phyloP scores from a whole-genome alignment of 2,329 filamentous ascomycete genomes.

The Colletotrichum sidae region DNA sequence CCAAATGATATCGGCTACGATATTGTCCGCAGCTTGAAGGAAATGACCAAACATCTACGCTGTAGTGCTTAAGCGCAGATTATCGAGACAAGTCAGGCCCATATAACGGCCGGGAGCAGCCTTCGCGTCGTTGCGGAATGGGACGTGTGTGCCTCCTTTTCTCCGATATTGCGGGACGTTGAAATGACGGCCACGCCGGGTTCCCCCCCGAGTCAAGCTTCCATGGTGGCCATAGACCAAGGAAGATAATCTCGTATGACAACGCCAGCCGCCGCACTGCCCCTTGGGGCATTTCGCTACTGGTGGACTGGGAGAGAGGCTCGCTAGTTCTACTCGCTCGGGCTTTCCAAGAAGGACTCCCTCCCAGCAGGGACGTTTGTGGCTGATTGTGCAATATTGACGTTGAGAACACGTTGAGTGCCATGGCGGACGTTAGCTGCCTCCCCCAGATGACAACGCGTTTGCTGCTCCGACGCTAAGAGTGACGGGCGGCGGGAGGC shows the following conservation, averaged over 20 bases:
- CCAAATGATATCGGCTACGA: not conserved
- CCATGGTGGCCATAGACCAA: too few relatives aligned
- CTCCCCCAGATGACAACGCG: not conserved
- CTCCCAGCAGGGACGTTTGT: not conserved
- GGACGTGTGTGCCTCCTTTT: not conserved
- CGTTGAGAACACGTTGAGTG: not conserved
- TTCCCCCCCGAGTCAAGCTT: not conserved
- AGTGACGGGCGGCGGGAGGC: not conserved
- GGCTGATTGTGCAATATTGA: conserved; percentile 29
- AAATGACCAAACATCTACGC: not conserved
- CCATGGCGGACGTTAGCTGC: not conserved
- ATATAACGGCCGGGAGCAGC: conserved; percentile 23
- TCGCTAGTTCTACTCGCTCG: conserved; percentile 13
- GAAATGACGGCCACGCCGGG: conserved; percentile 3
- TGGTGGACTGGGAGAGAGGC: conserved; percentile 2
- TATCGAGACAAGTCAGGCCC: conserved; percentile 13
- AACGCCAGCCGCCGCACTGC: too few relatives aligned
- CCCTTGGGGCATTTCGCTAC: too few relatives aligned
- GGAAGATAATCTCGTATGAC: too few relatives aligned
- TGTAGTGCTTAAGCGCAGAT: not conserved
- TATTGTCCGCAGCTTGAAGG: not conserved
- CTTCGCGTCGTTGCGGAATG: conserved; percentile 13
- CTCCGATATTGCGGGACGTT: conserved; percentile 14
- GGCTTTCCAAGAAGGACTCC: not conserved
- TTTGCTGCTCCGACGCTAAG: conserved; percentile 21